phyloP scores from a whole-genome alignment of 1,284 basidiomycete genomes.

The Puccinia polysora region DNA sequence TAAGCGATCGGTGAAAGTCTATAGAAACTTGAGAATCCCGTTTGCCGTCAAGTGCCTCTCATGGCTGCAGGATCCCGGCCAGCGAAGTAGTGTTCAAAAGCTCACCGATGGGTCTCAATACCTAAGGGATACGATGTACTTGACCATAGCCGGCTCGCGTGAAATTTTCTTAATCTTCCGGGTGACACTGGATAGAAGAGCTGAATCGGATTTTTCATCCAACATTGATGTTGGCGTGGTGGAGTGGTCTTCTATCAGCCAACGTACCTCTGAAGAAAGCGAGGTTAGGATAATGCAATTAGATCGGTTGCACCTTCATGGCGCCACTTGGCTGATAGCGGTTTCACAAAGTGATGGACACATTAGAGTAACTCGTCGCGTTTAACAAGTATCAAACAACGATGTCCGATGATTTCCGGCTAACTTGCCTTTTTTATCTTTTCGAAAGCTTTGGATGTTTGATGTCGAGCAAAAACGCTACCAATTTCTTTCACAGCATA shows the following conservation, averaged over 20 bases:
- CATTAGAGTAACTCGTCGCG: constrained; percentile 1
- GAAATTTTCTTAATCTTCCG: constrained; percentile 8
- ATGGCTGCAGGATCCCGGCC: background rate
- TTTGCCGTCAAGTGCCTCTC: background rate
- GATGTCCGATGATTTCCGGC: too few relatives aligned
- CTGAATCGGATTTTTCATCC: background rate
- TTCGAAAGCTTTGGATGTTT: constrained; percentile 5
- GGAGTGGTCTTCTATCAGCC: background rate
- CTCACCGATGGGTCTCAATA: background rate
- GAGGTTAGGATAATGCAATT: constrained; percentile 9
- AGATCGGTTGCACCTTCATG: background rate
- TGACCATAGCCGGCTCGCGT: constrained; percentile 8
- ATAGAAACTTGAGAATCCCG: background rate
- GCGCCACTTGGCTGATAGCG: background rate
- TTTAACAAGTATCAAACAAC: too few relatives aligned
- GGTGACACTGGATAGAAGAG: background rate
- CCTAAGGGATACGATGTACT: background rate
- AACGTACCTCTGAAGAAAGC: background rate
- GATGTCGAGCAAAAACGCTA: background rate
- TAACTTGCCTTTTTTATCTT: background rate
- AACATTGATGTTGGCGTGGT: background rate
- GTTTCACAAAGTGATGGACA: constrained; percentile 9
- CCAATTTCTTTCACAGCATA: background rate
- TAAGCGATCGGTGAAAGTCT: background rate
- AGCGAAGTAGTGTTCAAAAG: background rate